Conservation (phyloP, 139 green algal genomes). For the Klebsormidium nitens region DNA sequence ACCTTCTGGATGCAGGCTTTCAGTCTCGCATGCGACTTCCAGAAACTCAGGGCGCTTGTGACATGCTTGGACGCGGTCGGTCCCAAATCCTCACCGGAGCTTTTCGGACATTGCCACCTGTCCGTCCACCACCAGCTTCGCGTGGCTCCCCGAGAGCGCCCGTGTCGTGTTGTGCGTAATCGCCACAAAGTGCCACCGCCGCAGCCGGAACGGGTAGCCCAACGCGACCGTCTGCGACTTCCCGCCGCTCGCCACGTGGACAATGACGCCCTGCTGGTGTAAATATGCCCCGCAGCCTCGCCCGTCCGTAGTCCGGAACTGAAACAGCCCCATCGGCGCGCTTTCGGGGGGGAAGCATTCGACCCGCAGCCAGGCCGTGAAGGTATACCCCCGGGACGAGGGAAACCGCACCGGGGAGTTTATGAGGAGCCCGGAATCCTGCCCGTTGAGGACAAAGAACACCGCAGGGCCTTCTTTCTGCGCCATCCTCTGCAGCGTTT, state of each 20-base stretch:
- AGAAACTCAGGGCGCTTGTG: no score
- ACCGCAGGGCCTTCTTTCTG: conserved; percentile 18
- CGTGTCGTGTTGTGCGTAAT: conserved; percentile 6
- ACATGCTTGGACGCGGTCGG: no score
- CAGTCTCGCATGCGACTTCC: no score
- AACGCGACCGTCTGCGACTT: conserved; percentile 4
- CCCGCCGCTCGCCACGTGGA: no score
- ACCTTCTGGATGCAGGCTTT: no score
- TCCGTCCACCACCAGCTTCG: conserved; percentile 17
- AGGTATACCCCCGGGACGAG: conserved; percentile 7
- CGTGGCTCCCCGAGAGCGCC: not conserved
- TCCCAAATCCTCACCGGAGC: not conserved
- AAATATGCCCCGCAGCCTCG: no score
- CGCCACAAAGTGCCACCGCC: conserved; percentile 20
- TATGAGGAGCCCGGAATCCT: conserved; percentile 16
- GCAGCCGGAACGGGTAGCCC: not conserved
- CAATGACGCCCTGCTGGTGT: no score
- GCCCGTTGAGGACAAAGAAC: conserved; percentile 28
- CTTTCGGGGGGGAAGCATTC: conserved; percentile 5
- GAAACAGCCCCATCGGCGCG: no score
- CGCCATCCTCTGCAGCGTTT: conserved; percentile 27
- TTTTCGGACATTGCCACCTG: not conserved
- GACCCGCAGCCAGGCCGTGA: conserved; percentile 23
- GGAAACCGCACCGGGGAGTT: not conserved
- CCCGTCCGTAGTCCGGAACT: no score